Base-by-base conservation (phyloP, 2,329 filamentous ascomycete species). In the Sclerotinia borealis region DNA sequence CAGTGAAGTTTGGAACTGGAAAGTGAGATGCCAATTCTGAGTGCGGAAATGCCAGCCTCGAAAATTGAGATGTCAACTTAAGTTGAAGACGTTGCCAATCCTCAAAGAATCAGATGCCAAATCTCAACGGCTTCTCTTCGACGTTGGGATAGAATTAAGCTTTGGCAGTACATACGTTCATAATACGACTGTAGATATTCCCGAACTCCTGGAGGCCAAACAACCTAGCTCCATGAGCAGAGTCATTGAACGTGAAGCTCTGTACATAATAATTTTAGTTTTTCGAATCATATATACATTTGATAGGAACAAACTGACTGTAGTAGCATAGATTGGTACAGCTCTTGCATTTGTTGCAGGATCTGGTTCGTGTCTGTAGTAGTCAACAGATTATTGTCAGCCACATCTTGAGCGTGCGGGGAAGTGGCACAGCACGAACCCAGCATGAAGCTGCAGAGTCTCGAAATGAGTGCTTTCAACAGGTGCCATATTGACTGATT, bases 161-260 rank as follows among this genome's bases (percentile, higher is more conserved):
- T 37, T 41, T n/a, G 17, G 31, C 27, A n/a, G 36, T 41, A 63
- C 45, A 59, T 64, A 92, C 90, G 78, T 98, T 97, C 89, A 91
- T 92, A 72, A 99, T 92, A 68, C 95, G 91, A 76, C 89, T 95
- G 83, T 99, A 99, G 77, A 98, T 96, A 79, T 98, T 98, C 29
- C 72, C 95, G 72, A 91, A 90, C 79, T 98, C 92, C 80, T 98
- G 96, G 77, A 99, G 90, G 75, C 92, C 91, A 75, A 99, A 99
- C 48, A 99, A 88, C 76, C 92, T 88, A 63, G 95, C 95, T 66
- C 92, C 95, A 74, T 98, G 95, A 56, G 92, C 93, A 59, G 92
- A 96, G 80, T 98, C 91, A 85, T 98, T 89, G 85, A 99, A 99
- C 60, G 86, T 86, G 78, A 82, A 99, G 73, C 92, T 96, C 89